Evolutionary conservation across 2,329 filamentous ascomycete genomes (phyloP).

Genomic region (Cladosporium sp.): DNA sequence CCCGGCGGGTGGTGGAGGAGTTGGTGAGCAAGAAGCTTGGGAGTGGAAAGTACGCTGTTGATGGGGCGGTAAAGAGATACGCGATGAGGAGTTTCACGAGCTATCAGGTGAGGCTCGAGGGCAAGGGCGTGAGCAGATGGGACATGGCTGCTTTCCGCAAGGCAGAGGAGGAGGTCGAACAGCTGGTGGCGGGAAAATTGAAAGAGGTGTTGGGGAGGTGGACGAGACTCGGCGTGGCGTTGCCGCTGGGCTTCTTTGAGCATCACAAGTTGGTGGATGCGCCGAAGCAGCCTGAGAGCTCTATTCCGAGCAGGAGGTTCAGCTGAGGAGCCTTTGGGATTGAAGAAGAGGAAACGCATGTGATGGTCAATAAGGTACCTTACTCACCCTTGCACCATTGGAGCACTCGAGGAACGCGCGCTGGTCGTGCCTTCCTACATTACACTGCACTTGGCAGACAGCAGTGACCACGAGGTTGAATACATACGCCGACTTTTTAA

Average conservation of each 20-base stretch:
- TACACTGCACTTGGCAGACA: background rate
- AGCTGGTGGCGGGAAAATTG: background rate
- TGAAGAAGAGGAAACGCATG: background rate
- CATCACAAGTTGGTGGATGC: background rate
- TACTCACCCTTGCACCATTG: background rate
- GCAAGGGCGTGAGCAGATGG: background rate
- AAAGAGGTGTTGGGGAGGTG: background rate
- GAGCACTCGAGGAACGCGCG: background rate
- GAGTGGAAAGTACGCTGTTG: background rate
- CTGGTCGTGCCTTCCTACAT: background rate
- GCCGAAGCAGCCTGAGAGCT: background rate
- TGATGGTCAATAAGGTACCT: background rate
- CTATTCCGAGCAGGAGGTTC: background rate
- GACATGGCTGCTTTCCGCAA: background rate
- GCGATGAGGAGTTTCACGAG: conserved; percentile 1
- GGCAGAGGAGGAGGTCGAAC: background rate
- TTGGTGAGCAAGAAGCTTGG: background rate
- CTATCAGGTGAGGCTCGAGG: conserved; percentile 5
- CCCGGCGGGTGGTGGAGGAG: conserved; percentile 1
- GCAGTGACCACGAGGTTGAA: background rate
- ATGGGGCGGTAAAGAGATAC: conserved; percentile 6
- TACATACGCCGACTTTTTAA: background rate
- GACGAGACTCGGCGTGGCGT: background rate
- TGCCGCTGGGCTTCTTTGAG: background rate
- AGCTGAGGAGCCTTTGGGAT: background rate